Percentiles rank a stretch among this genome's conserved stretches.
These are phyloP conservation scores for Escallonia rubra DNA, from an alignment of 129 eudicot genomes.

Conservation along the genomic window DNA sequence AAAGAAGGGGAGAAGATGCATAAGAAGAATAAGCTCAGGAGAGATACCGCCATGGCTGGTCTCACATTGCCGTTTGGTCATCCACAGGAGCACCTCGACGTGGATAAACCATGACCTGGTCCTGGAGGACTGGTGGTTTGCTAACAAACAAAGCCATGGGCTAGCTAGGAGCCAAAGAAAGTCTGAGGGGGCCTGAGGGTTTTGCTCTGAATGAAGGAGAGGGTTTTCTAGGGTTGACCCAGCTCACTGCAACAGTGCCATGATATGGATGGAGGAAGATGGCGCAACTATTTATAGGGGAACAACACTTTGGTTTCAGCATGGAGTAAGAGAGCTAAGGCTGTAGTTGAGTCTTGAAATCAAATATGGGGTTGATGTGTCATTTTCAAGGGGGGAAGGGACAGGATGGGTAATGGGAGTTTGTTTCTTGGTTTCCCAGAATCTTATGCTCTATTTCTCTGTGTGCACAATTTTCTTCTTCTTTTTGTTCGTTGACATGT, in stretches of 20 bases:
- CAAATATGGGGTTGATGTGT: conserved; percentile 35
- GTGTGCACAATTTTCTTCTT: neutral
- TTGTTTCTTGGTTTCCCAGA: conserved; percentile 31
- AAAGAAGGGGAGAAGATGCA: neutral
- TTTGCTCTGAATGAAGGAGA: neutral
- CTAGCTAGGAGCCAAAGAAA: neutral
- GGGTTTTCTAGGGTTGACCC: conserved; percentile 27
- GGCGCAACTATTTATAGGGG: conserved; percentile 26
- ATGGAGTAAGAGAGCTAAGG: conserved; percentile 1
- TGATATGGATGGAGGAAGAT: conserved; percentile 13
- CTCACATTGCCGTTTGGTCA: conserved; percentile 12
- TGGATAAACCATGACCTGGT: conserved; percentile 2
- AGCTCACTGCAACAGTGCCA: neutral
- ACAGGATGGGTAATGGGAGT: conserved; percentile 37
- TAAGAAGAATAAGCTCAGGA: conserved; percentile 70
- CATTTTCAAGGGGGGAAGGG: conserved; percentile 40
- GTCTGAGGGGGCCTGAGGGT: conserved; percentile 5
- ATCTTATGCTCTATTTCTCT: neutral
- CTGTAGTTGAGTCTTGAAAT: conserved; percentile 16
- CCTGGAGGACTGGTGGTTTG: neutral
- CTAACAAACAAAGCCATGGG: conserved; percentile 21
- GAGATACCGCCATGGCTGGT: conserved; percentile 41
- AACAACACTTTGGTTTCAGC: conserved; percentile 19
- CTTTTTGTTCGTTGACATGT: neutral
- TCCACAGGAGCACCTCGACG: conserved; percentile 6